Base-by-base conservation (phyloP, 208 protist genomes). In the Trypanosoma conorhini region DNA sequence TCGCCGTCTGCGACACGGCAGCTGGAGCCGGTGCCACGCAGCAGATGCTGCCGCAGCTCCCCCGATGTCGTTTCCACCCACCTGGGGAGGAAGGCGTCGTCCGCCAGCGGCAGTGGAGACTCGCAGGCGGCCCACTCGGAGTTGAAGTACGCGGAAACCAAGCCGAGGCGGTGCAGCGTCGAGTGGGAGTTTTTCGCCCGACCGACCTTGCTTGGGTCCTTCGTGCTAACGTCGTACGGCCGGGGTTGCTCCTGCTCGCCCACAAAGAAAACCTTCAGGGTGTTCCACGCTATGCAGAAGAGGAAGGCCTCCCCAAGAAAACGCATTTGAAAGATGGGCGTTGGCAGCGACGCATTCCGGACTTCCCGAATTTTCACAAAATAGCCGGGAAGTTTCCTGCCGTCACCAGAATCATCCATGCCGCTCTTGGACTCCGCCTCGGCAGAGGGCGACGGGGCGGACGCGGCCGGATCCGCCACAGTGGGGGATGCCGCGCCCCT, bases 111-210 rank as follows among this genome's bases (percentile, higher is more conserved):
- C 5, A 93, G 74, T 28, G 57, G 65, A 13, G 68, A 79, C 40
- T 77, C 62, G 66, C 82, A 88, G 13, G 88, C 82, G 10, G 85
- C 79, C 85, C 88, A 93, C 38, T 80, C 78, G 62, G 73, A 78
- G 10, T 60, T 67, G 33, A 78, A 78, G 48, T 72, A 78, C 10
- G 57, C 15, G n/a, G 62, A 78, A 55, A 78, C 60, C 15, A 62
- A 0, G 44, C 65, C 46, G 62, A 78, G 66, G 17, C 30, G 52
- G 38, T 69, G 44, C 13, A 78, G 38, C n/a, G 66, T 70, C 5
- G 73, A 78, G 8, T 61, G 54, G 60, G 56, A 48, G 54, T 78
- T 78, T 24, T 78, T 33, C 35, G 54, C 52, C 9, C 31, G 30
- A 22, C 52, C 48, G 38, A 5, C 21, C 59, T 70, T 74, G 31